Evolutionary conservation across 192 early-diverging fungal species (phyloP).

Genomic region (Umbelopsis sp.): DNA sequence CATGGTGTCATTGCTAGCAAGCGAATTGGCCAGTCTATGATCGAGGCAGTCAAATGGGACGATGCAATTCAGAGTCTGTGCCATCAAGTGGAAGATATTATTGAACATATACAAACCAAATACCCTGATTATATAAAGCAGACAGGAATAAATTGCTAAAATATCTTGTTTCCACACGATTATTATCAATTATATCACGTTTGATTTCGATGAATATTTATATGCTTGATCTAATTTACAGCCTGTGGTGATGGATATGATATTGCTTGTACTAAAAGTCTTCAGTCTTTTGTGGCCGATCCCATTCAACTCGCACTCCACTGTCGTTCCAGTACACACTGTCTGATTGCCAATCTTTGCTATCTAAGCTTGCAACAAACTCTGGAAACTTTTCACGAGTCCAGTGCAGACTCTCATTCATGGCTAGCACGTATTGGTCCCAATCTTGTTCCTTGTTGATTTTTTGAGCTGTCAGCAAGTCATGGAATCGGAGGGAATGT

Average conservation of each 20-base stretch:
- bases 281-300: conserved; percentile 14
- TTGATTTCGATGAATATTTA: not conserved
- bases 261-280: not conserved
- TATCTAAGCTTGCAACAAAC: conserved; percentile 55
- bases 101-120: conserved; percentile 51
- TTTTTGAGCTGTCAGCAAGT: conserved; percentile 17
- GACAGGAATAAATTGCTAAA: conserved; percentile 16
- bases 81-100: conserved; percentile 59
- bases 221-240: not conserved
- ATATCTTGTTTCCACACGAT: not conserved
- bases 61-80: conserved; percentile 58
- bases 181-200: not conserved
- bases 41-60: conserved; percentile 58
- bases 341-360: conserved; percentile 60
- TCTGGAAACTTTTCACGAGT: conserved; percentile 46
- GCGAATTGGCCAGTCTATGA: conserved; percentile 40
- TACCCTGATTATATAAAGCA: conserved; percentile 45
- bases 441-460: conserved; percentile 28
- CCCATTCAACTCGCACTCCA: conserved; percentile 25
- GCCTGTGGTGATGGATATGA: not conserved
- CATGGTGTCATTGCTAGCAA: conserved; percentile 31
- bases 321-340: conserved; percentile 60
- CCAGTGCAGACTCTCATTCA: conserved; percentile 51
- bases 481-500: conserved; percentile 53
- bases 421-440: conserved; percentile 27